Evolutionary conservation across 2,329 filamentous ascomycete genomes (phyloP), one percentile per base, ranked within the genome.

Genomic region (Colletotrichum kahawae): DNA sequence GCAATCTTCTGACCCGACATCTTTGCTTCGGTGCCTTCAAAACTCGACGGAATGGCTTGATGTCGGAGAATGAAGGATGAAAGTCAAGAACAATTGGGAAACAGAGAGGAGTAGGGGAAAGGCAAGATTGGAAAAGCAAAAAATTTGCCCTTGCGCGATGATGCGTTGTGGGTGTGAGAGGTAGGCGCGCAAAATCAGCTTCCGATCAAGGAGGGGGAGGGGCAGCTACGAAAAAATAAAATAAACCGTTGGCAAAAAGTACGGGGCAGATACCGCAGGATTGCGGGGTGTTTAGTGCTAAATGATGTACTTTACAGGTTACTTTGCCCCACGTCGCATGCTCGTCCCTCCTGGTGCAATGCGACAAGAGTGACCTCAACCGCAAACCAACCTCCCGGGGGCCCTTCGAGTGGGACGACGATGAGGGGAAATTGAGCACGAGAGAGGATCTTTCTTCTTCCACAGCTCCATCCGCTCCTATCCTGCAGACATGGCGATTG

Each of bases 1-100:
- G 97, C 97, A 89, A 90, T 91, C 83, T 90, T 88, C 83, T 91
- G 90, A 76, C 85, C 81, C 60, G 75, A 77, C 76, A 77, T 77
- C 65, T 77, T 74, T 57, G 36, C 67, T 72, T 75, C 64, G 63
- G 48, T 64, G 29, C 73, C 71, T 66, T 73, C 68, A 87, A 67
- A 70, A 54, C 63, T 70, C 64, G 60, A 60, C 27, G 34, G 18
- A 43, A n/a, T 24, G 70, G 16, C 57, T 48, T 67, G 33, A 16
- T 74, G 54, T 75, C 36, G 36, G 36, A 34, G 43, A 51, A 13
- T 13, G 29, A 63, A 43, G 65, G 70, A 10, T 51, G 48, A 13
- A 43, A 27, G 13, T 31, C 38, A 62, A 13, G 12, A 33, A 56
- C 38, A 29, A 64, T 64, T 24, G 57, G 7, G 38, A 36, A 16